Evolutionary conservation across 2,329 filamentous ascomycete genomes (phyloP).

Genomic region (Claviceps quebecensis): DNA sequence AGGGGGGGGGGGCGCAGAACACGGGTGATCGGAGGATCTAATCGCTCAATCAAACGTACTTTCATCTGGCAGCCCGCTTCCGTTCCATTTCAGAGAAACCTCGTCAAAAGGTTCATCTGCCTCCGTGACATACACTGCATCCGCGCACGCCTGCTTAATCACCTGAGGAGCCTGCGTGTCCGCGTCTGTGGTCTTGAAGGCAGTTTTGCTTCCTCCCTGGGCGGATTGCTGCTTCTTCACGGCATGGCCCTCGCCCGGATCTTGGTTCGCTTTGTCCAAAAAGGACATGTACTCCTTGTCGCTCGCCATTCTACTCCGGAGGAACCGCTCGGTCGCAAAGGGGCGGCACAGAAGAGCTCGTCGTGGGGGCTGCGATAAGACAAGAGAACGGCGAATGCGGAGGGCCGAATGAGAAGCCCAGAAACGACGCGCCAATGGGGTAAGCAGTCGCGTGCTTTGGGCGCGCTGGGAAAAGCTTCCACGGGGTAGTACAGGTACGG

Average conservation of each 20-base stretch:
- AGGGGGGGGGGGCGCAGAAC: no score
- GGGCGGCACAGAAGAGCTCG: conserved; percentile 9
- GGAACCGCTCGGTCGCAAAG: not conserved
- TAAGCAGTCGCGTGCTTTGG: not conserved
- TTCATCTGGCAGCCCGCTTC: conserved; percentile 43
- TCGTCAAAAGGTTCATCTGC: conserved; percentile 76
- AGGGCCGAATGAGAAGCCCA: not conserved
- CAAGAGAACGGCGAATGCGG: not conserved
- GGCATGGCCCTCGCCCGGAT: conserved; percentile 41
- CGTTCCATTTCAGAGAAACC: conserved; percentile 51
- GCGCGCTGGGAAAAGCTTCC: not conserved
- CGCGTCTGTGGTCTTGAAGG: conserved; percentile 38
- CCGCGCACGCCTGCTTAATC: conserved; percentile 34
- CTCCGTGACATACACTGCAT: conserved; percentile 62
- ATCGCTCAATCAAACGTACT: conserved; percentile 24
- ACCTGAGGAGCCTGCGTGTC: conserved; percentile 45
- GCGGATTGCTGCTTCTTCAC: conserved; percentile 8
- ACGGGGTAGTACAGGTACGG: not conserved
- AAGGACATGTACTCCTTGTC: conserved; percentile 78
- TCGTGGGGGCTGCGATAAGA: not conserved
- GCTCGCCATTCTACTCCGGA: conserved; percentile 42
- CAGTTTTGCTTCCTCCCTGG: conserved; percentile 12
- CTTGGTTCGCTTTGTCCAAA: conserved; percentile 72
- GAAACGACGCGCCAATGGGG: not conserved
- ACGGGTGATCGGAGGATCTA: no score